phyloP scores from a whole-genome alignment of 306 rosid genomes.

The Ammopiptanthus mongolicus region DNA sequence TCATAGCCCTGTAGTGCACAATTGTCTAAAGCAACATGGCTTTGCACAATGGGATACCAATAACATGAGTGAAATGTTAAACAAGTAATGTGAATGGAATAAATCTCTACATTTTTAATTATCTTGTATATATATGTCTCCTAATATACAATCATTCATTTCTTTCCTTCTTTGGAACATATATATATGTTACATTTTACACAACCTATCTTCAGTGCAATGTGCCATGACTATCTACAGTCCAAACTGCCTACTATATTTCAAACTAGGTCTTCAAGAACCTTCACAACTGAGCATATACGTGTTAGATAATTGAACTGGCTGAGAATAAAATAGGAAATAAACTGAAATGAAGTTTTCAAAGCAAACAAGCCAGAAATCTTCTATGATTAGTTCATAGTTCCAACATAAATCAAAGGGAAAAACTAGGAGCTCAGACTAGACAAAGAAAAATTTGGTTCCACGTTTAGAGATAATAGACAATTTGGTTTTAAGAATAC shows the following conservation, averaged over 20 bases:
- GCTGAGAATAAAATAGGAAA: background rate
- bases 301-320: conserved; percentile 12
- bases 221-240: background rate
- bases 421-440: conserved; percentile 5
- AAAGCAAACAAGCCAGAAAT: background rate
- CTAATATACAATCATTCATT: too few relatives aligned
- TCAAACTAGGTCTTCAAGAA: background rate
- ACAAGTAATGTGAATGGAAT: too few relatives aligned
- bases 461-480: background rate
- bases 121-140: too few relatives aligned
- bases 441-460: background rate
- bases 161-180: too few relatives aligned
- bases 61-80: too few relatives aligned
- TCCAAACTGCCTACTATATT: background rate
- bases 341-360: background rate
- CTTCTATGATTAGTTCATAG: background rate
- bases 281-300: background rate
- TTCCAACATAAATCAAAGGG: conserved; percentile 3
- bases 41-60: too few relatives aligned
- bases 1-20: too few relatives aligned
- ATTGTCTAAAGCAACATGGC: too few relatives aligned
- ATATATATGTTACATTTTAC: too few relatives aligned
- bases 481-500: background rate
- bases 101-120: too few relatives aligned
- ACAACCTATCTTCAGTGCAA: background rate